Evolutionary conservation across 345 rosid species (phyloP).

Genomic region (Passiflora organensis): DNA sequence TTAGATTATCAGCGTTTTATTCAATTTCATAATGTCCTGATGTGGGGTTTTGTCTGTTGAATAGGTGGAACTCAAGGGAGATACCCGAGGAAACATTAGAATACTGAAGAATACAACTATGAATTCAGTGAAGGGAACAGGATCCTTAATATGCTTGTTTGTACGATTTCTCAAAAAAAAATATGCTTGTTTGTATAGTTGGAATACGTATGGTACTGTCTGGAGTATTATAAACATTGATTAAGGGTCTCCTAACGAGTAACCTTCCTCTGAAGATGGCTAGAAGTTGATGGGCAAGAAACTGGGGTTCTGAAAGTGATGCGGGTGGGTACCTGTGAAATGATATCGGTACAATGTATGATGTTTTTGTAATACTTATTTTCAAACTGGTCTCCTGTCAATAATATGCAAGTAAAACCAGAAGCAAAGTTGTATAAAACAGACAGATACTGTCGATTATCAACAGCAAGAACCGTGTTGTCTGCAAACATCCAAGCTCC

Average conservation of each 20-base stretch:
- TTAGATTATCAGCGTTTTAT: constrained; percentile 13
- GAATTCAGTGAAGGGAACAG: constrained; percentile 28
- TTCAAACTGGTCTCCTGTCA: background rate
- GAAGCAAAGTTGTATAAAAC: background rate
- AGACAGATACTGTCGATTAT: background rate
- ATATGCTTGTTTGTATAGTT: constrained; percentile 29
- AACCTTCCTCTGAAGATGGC: constrained; percentile 1
- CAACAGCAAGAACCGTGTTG: background rate
- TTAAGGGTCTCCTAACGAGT: too few species aligned
- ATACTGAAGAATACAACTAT: constrained; percentile 34
- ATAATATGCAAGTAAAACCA: background rate
- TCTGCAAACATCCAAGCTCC: background rate
- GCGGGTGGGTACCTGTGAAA: too few species aligned
- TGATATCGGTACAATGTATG: background rate
- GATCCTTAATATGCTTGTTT: constrained; percentile 36
- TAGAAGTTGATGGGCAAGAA: background rate
- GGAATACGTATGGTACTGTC: too few species aligned
- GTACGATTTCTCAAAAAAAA: too few species aligned
- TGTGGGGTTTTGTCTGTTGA: constrained; percentile 34
- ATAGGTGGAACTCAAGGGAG: constrained; percentile 20
- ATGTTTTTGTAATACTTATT: background rate
- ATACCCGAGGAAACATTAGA: constrained; percentile 32
- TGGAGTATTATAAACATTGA: too few species aligned
- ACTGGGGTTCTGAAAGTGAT: too few species aligned
- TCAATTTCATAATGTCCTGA: background rate